These are phyloP conservation scores for Capronia americana DNA, from an alignment of 2,329 filamentous ascomycete genomes.

Conservation along the genomic window DNA sequence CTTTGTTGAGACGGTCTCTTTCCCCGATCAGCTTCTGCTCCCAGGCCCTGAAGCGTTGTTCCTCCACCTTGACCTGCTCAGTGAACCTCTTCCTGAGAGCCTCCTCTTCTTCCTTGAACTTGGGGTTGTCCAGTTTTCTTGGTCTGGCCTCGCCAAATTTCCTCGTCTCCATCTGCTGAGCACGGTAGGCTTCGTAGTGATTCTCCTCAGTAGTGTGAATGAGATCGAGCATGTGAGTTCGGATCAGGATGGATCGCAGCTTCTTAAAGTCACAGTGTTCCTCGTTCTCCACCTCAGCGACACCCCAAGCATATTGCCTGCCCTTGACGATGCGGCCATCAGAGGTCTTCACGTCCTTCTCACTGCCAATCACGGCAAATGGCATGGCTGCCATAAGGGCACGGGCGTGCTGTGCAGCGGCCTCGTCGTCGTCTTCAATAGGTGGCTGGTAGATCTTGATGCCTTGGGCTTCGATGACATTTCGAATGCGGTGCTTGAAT, in stretches of 20 bases:
- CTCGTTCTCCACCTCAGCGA: constrained; percentile 99
- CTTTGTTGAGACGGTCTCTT: constrained; percentile 99
- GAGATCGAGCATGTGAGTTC: constrained; percentile 98
- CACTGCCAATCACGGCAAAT: constrained; percentile 97
- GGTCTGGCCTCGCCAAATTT: constrained; percentile 98
- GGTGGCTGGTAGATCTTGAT: constrained; percentile 99
- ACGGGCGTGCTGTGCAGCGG: constrained; percentile 91
- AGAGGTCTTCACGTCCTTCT: constrained; percentile 97
- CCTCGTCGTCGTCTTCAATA: constrained; percentile 96
- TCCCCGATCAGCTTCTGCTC: constrained; percentile 99
- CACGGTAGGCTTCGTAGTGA: constrained; percentile 99
- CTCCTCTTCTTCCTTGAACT: constrained; percentile 99
- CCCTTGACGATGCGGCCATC: constrained; percentile 98
- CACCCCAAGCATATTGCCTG: constrained; percentile 98
- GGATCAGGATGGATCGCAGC: constrained; percentile 96
- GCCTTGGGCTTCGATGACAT: constrained; percentile 95
- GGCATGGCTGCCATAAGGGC: constrained; percentile 97
- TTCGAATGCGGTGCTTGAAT: constrained; percentile 94
- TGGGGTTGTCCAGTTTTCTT: constrained; percentile 98
- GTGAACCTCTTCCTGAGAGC: constrained; percentile 98
- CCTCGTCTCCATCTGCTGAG: constrained; percentile 99
- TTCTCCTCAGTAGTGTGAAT: constrained; percentile 99
- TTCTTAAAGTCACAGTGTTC: constrained; percentile 99
- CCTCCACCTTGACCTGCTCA: constrained; percentile 99
- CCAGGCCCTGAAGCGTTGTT: constrained; percentile 98